Evolutionary conservation across 1,139 yeast genomes (phyloP), one percentile per base, ranked within the genome.

Genomic region (Geotrichum histeridarum): DNA sequence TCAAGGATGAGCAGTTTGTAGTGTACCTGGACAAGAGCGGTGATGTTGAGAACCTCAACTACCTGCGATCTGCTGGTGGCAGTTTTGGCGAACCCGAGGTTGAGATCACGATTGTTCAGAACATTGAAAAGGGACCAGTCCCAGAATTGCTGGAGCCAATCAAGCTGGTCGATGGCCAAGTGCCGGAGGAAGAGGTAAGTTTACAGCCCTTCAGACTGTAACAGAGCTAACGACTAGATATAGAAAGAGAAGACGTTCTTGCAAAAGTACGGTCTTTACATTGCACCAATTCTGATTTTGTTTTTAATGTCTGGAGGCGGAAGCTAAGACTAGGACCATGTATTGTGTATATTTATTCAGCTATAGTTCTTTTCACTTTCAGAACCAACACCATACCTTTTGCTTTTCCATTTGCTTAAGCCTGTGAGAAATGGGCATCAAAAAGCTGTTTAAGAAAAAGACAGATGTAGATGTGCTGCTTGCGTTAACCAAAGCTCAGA

Each of bases 261-360:
- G 47, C 72, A 70, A 56, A 70, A 72, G 58, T 71, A 72, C 60
- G 72, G 75, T 73, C 61, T 68, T 54, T 70, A 67, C 54, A 53
- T 71, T 47, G 62, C 70, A 3, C 74, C 74, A 0, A 53, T 63
- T 12, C 60, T 63, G 5, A 49, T 70, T 9, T 56, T 71, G 57
- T 37, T 70, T 47, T 31, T 68, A 56, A 47, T 66, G 1, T 54
- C 63, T 17, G 67, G 68, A n/a, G 66, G 66, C 7, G 57, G 50
- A 30, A 39, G 44, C 31, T 39, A 49, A 30, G 46, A 38, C 31
- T 36, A 36, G 18, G n/a, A 12, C 44, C 12, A 5, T 42, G 11
- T 22, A 22, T n/a, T 39, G 27, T 5, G 27, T 22, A 22, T 22
- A n/a, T 32, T 15, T 17, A n/a, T 9, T 31, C 35, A 8, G n/a